phyloP scores from a whole-genome alignment of 139 green algal species.

The Micractinium conductrix region DNA sequence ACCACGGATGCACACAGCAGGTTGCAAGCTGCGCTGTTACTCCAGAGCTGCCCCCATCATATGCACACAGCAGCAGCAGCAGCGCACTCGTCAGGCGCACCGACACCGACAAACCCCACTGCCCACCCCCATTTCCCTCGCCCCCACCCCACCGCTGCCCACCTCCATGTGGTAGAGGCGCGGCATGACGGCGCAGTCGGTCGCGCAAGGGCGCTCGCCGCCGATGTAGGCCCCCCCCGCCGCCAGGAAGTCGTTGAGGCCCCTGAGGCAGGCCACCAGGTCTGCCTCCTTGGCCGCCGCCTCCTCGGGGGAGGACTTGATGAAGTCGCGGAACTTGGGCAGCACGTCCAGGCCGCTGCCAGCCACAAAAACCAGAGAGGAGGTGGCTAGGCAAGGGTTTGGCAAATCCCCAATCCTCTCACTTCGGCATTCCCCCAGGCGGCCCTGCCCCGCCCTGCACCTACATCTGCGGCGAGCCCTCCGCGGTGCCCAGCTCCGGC shows the following conservation, averaged over 20 bases:
- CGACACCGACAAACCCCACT: not conserved
- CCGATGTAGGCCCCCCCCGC: constrained; percentile 67
- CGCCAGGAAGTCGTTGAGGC: constrained; percentile 51
- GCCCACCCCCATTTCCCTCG: not conserved
- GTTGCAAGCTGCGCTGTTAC: no score
- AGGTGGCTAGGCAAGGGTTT: no score
- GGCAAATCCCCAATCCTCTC: no score
- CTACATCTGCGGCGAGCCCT: constrained; percentile 58
- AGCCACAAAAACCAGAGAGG: not conserved
- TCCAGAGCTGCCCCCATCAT: no score
- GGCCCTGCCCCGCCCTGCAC: no score
- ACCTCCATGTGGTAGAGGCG: constrained; percentile 84
- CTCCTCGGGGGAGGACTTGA: constrained; percentile 60
- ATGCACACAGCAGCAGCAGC: no score
- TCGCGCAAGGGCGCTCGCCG: constrained; percentile 60
- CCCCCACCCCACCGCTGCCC: not conserved
- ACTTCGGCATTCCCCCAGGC: no score
- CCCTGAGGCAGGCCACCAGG: constrained; percentile 41
- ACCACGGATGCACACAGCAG: no score
- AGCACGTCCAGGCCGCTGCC: constrained; percentile 72
- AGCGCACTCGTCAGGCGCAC: no score
- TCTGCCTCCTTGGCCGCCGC: constrained; percentile 60
- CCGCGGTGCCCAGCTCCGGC: constrained; percentile 54
- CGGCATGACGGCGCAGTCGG: constrained; percentile 75
- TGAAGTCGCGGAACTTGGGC: constrained; percentile 67